Evolutionary conservation across 371 early-diverging fungal species (phyloP), one percentile per base, ranked within the genome.

Genomic region (Dentiscutata heterogama): DNA sequence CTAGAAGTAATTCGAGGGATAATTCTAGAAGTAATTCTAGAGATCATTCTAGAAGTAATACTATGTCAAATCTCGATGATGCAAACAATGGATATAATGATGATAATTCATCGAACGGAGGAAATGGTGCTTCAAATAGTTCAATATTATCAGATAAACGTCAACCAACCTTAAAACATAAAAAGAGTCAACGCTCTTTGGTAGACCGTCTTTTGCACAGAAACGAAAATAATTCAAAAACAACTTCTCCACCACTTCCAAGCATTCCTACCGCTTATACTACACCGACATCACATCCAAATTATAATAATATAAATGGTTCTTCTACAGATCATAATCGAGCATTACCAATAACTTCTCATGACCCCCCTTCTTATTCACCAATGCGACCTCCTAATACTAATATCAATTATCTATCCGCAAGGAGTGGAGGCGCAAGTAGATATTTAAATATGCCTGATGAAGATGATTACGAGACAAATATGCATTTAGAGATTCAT

Each of bases 381-480:
- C 14, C 29, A 25, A 11, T n/a, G 31, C 5, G 13, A 39, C 16
- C 2, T 25, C 18, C 31, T 56, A 5, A 22, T n/a, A 25, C 22
- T 14, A 56, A 56, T n/a, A 56, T 20, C 7, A 58, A 58, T 8
- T 58, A 58, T n/a, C 14, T n/a, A 58, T 20, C 70, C 64, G 53
- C 35, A 31, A 67, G 67, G 16, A 29, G 31, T 20, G 54, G 35
- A 51, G n/a, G 80, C 54, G n/a, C 54, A 51, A 68, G 35, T 68
- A 68, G 80, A 70, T 53, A 79, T 79, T 50, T 79, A 22, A 67
- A 79, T 54, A 29, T 79, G 75, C 54, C 75, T 18, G 75, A 75
- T 60, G 75, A 75, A 22, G 70, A 70, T 46, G 70, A 70, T 70
- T 35, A n/a, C 1, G 22, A 22, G 35, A 20, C 46, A 27, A n/a